Conservation (phyloP, 2,329 filamentous ascomycete genomes). For the Neofusicoccum laricinum region DNA sequence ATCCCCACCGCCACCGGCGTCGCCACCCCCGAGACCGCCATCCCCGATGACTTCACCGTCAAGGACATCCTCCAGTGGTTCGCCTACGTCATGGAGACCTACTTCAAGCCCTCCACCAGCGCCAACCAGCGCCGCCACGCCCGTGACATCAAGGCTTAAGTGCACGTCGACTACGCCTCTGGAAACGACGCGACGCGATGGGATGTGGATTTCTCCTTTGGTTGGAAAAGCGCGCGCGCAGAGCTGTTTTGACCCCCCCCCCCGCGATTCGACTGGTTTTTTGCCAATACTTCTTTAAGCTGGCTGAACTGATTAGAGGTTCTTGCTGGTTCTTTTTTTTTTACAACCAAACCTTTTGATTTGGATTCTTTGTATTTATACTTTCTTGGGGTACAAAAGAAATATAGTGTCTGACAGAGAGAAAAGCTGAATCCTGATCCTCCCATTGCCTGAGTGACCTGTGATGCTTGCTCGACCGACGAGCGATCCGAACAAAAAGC, state of each 20-base stretch:
- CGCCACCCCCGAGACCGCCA: constrained; percentile 5
- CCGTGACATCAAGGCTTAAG: constrained; percentile 9
- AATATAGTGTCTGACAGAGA: background rate
- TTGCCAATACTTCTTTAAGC: no score
- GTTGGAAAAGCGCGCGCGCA: no score
- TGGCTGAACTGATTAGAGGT: background rate
- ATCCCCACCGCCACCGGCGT: constrained; percentile 13
- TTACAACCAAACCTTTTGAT: background rate
- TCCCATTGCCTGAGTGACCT: no score
- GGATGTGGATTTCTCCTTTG: no score
- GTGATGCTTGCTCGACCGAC: no score
- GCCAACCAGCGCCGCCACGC: constrained; percentile 18
- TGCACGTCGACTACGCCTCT: no score
- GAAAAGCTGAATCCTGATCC: background rate
- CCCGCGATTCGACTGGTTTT: no score
- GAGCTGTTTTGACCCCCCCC: no score
- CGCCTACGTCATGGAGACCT: constrained; percentile 20
- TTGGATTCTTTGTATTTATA: background rate
- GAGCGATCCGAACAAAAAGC: no score
- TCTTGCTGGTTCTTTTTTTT: background rate
- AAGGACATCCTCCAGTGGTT: constrained; percentile 35
- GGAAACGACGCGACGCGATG: no score
- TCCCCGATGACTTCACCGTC: constrained; percentile 33
- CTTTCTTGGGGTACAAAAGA: background rate
- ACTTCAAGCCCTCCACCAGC: constrained; percentile 2